Evolutionary conservation across 78 protist genomes (phyloP).

Genomic region (Dictyostelium intermedium): DNA sequence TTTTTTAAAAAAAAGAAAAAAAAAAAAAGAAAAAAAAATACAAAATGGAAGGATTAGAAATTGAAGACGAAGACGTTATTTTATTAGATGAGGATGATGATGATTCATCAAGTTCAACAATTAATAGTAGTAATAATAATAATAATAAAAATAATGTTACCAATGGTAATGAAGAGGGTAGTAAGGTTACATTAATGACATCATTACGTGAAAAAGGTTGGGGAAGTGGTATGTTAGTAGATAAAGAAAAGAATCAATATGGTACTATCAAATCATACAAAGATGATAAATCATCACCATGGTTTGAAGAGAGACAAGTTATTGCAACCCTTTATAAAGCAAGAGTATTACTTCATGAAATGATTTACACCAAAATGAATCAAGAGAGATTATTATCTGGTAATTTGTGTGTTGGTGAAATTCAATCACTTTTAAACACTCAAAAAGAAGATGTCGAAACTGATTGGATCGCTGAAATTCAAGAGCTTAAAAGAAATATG

Average conservation of each 20-base stretch:
- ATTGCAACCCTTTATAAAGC: slow-evolving; percentile 47
- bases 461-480: slow-evolving; percentile 79
- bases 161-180: neutral
- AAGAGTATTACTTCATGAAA: slow-evolving; percentile 38
- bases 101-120: neutral
- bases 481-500: slow-evolving; percentile 80
- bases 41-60: neutral
- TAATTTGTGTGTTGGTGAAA: slow-evolving; percentile 49
- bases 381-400: slow-evolving; percentile 65
- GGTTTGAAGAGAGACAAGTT: slow-evolving; percentile 71
- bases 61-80: slow-evolving; percentile 22
- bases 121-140: neutral
- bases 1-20: neutral
- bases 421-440: slow-evolving; percentile 66
- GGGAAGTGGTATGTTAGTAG: neutral
- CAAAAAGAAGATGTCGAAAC: slow-evolving; percentile 72
- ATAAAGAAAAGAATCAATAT: neutral
- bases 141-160: neutral
- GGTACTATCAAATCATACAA: neutral
- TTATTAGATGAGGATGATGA: slow-evolving; percentile 17
- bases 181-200: neutral
- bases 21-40: neutral
- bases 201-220: slow-evolving; percentile 41
- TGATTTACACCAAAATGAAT: slow-evolving; percentile 37
- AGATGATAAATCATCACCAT: slow-evolving; percentile 56